Base-by-base conservation (phyloP, 495 filamentous ascomycete species). In the Aspergillus cavernicola region DNA sequence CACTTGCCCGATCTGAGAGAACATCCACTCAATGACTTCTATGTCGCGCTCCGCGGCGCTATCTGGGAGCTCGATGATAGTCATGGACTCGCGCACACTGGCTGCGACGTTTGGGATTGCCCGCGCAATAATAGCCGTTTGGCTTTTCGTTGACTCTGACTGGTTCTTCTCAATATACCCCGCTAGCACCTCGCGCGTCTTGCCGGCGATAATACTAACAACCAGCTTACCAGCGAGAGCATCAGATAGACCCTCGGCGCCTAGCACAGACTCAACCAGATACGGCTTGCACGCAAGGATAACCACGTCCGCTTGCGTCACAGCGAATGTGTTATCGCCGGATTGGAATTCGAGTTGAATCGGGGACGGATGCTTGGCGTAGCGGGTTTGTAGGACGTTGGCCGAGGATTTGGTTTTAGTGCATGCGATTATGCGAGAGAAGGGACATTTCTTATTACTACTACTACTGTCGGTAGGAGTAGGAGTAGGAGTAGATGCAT, bases 91-190 rank as follows among this genome's bases (percentile, higher is more conserved):
- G 0, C 65, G 65, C 3, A 75, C 64, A 29, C 61, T 63, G 0
- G 72, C 70, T 6, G 68, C 67, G 11, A 72, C 71, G 33, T 76
- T 72, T 3, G 72, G 71, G 15, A 74, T 55, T 6, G 68, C 66
- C 35, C 71, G 68, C 5, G 31, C 29, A 13, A 47, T 10, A 1
- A 36, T 15, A 2, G 43, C 5, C 10, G n/a, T 44, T 31, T 13
- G 6, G 15, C 1, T 4, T 16, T 20, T n/a, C 28, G 6, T 16
- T 6, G 22, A 16, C 15, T 37, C 23, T 15, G 39, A 9, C 13
- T 33, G 43, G 15, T 46, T 46, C 16, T 35, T 23, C 10, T 15
- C 10, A n/a, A 47, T 47, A 1, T 4, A 6, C 2, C 35, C 43
- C 3, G 29, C 16, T 1, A 46, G 43, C 4, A 46, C 43, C 6